Evolutionary conservation across 306 rosid species (phyloP), one percentile per base, ranked within the genome.

Genomic region (Neltuma alba): DNA sequence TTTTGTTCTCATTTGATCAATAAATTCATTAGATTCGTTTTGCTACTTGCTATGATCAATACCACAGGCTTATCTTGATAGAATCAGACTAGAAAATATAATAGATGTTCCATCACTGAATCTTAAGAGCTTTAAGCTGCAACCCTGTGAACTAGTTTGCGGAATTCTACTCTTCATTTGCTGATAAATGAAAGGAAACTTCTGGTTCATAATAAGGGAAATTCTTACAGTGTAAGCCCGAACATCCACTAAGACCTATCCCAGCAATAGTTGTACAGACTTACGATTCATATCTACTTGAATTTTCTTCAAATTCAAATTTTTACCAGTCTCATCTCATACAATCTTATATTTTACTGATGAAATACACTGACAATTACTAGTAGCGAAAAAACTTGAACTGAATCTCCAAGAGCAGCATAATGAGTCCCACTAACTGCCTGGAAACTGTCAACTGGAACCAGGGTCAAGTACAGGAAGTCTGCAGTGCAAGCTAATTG

Each of bases 401-500:
- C 80, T 38, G 30, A 41, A 86, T 38, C 31, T 50, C 75, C 71
- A 61, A 80, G 77, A 41, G 63, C 60, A 34, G 45, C 36, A 73
- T 63, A 23, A 76, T 23, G 45, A 60, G 48, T 68, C 33, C 48
- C 54, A 79, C 71, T 42, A 34, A 70, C 31, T 16, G 58, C 60
- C n/a, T 23, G 60, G 33, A 78, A 70, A 73, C 41, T 50, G 62
- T 84, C 78, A 88, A 71, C 91, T 88, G 40, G 97, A 82, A 61
- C 94, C 94, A 37, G 97, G 89, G 61, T 82, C 96, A 40, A 85
- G 87, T 50, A 95, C 96, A 36, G 99, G 99, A 83, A 95, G 92
- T 83, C 98, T 88, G 88, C 99, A 95, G 82, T 95, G 99, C 60
- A 92, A 85, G 83, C 99, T 95, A 77, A 95, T 92, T 18, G 99